Conservation (phyloP, 805 yeast species). For the Tetrapisispora fleetii region DNA sequence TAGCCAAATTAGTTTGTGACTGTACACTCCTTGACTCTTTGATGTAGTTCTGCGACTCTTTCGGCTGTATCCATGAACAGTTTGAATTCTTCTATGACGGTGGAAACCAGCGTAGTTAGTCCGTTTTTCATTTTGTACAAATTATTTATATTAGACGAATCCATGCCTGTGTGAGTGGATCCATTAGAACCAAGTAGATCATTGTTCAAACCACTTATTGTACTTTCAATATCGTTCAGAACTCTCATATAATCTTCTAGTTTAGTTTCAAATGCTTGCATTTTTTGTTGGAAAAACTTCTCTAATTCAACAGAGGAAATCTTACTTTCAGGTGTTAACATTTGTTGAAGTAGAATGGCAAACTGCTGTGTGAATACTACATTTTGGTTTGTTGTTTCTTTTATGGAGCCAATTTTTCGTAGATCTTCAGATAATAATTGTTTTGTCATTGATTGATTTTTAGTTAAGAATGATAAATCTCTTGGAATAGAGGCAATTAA, state of each 20-base stretch:
- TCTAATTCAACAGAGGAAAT: conserved; percentile 48
- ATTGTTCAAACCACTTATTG: conserved; percentile 51
- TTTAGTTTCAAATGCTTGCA: conserved; percentile 31
- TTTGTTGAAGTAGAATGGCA: conserved; percentile 43
- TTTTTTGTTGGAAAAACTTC: conserved; percentile 41
- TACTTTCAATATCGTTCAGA: conserved; percentile 45
- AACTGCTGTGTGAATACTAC: conserved; percentile 41
- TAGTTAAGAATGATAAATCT: conserved; percentile 55
- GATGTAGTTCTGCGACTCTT: conserved; percentile 62
- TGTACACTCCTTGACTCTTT: conserved; percentile 31
- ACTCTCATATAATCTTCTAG: conserved; percentile 42
- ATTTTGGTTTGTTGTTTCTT: conserved; percentile 33
- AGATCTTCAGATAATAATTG: conserved; percentile 49
- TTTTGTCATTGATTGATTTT: conserved; percentile 51
- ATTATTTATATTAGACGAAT: conserved; percentile 12
- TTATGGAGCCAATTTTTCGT: conserved; percentile 37
- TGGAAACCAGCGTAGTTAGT: conserved; percentile 44
- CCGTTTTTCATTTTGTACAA: conserved; percentile 23
- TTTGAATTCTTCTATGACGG: conserved; percentile 57
- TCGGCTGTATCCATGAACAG: conserved; percentile 70
- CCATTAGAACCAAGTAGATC: conserved; percentile 28
- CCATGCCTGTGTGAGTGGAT: background rate
- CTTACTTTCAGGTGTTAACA: conserved; percentile 44
- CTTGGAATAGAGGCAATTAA: conserved; percentile 63
- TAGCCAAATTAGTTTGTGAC: background rate